A percentile compares a stretch with the other conserved stretches of the same genome.
Evolutionary conservation across 306 rosid genomes (phyloP).

Genomic region (Astragalus glycyphyllos): DNA sequence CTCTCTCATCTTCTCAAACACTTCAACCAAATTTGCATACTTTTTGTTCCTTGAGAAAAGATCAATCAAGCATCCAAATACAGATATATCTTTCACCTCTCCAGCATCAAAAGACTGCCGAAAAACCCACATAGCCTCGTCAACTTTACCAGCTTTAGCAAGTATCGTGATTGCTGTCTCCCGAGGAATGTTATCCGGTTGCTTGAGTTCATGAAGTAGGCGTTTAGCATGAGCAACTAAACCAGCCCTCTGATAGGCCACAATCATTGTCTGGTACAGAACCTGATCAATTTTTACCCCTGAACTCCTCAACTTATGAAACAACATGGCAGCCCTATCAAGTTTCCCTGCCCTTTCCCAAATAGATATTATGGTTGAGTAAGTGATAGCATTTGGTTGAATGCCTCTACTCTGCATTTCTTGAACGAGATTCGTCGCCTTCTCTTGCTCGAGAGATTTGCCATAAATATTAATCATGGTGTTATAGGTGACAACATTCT

Average conservation of each 20-base stretch:
- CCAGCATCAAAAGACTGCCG: conserved; percentile 85
- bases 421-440: conserved; percentile 84
- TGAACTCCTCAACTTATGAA: conserved; percentile 84
- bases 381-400: conserved; percentile 87
- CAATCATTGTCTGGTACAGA: conserved; percentile 94
- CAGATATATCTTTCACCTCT: conserved; percentile 78
- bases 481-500: conserved; percentile 86
- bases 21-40: conserved; percentile 73
- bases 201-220: conserved; percentile 81
- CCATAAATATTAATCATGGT: conserved; percentile 94
- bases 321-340: conserved; percentile 83
- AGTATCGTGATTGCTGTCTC: conserved; percentile 80
- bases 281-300: conserved; percentile 88
- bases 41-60: conserved; percentile 76
- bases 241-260: conserved; percentile 86
- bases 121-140: conserved; percentile 95
- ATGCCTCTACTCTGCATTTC: conserved; percentile 88
- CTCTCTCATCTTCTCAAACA: conserved; percentile 83
- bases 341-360: conserved; percentile 95
- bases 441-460: conserved; percentile 84
- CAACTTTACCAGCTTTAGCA: conserved; percentile 85
- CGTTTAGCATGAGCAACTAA: conserved; percentile 94
- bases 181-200: conserved; percentile 75
- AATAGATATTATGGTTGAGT: conserved; percentile 88
- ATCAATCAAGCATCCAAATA: conserved; percentile 76